Base-by-base conservation (phyloP, 2,329 filamentous ascomycete genomes). In the Mycosphaerelloides madeirae region DNA sequence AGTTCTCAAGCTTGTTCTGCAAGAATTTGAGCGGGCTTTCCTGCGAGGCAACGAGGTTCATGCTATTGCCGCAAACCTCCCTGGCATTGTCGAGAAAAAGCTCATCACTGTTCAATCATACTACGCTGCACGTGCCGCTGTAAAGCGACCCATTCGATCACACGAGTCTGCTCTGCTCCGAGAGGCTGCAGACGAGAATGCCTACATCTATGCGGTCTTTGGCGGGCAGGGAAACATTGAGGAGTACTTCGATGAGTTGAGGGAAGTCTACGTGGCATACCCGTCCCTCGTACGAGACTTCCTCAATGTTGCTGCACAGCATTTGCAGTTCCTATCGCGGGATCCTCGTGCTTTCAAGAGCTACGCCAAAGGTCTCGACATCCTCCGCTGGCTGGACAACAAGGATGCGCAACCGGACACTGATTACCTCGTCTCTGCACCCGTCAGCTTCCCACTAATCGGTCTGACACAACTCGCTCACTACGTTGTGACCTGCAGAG, bases 221-320 rank as follows among this genome's bases (percentile, higher is more conserved):
- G 93, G 93, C 48, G 93, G 93, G 6, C 93, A 98, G 68, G 93
- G 93, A 59, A 98, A 98, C 69, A 97, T 98, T 53, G 91, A 98
- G 70, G 94, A 98, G 71, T 98, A 98, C 71, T 98, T 98, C 62
- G 91, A 98, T 57, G 93, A 98, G 73, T 79, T 98, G 51, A 83
- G 93, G 44, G 85, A 95, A 66, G 80, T 97, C 46, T 91, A 91
- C 73, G 82, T 77, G 59, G 95, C 90, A 48, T 98, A 98, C 70
- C 84, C 87, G 11, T 85, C 85, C 20, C 94, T 98, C 56, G 81
- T 96, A 4, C 85, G 87, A 56, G 88, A 94, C 54, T 81, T 97
- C 53, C 79, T 98, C 61, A 77, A 78, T 20, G 79, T 82, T 18
- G 84, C 89, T 6, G 90, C 93, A 12, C 85, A 94, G 62, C 81